phyloP scores from a whole-genome alignment of 2,329 filamentous ascomycete species.

The Paracoccidioides lutzii region DNA sequence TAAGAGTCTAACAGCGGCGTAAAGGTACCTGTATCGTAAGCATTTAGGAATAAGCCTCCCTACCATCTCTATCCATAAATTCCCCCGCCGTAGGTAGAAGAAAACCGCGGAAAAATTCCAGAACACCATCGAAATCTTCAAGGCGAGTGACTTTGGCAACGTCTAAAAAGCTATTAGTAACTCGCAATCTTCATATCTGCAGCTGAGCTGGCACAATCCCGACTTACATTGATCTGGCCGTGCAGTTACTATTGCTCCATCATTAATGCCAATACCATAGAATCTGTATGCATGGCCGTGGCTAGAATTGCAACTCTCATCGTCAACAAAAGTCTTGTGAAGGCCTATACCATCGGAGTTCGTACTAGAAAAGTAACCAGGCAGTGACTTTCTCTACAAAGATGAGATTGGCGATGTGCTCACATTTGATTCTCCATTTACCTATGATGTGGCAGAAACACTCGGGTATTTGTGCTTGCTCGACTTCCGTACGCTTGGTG shows the following conservation, averaged over 20 bases:
- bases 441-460: too few relatives aligned
- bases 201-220: too few relatives aligned
- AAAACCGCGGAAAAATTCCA: constrained; percentile 1
- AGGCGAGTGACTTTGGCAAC: neutral
- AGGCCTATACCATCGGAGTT: constrained; percentile 32
- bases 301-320: constrained; percentile 42
- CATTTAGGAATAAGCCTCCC: too few relatives aligned
- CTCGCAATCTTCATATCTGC: too few relatives aligned
- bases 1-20: too few relatives aligned
- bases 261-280: constrained; percentile 38
- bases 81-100: neutral
- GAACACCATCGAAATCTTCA: neutral
- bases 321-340: constrained; percentile 46
- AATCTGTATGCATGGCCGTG: constrained; percentile 46
- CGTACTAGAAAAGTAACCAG: too few relatives aligned
- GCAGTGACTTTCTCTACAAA: too few relatives aligned
- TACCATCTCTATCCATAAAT: too few relatives aligned
- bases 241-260: constrained; percentile 41
- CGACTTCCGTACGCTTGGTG: neutral
- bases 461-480: too few relatives aligned
- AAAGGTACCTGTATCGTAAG: too few relatives aligned
- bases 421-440: too few relatives aligned
- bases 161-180: neutral
- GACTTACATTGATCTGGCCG: constrained; percentile 49
- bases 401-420: too few relatives aligned